Evolutionary conservation across 2,329 filamentous ascomycete genomes (phyloP).

Genomic region (Penicillium janthinellum): DNA sequence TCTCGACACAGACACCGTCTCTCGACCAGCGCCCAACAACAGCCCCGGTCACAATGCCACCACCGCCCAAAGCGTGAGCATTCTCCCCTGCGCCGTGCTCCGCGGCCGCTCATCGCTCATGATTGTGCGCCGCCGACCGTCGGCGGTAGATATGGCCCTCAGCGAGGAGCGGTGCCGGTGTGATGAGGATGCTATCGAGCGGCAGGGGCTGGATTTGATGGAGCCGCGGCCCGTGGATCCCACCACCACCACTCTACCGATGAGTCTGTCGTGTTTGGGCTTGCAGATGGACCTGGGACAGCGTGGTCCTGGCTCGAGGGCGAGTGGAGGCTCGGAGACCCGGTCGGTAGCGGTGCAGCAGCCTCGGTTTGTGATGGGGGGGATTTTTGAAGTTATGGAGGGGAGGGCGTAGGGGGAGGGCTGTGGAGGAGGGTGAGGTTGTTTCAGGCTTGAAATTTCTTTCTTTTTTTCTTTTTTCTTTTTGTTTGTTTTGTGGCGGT

Average conservation of each 20-base stretch:
- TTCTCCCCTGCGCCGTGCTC: conserved; percentile 31
- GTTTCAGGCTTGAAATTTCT: not conserved
- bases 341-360: conserved; percentile 16
- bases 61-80: conserved; percentile 18
- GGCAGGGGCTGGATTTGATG: conserved; percentile 46
- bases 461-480: not conserved
- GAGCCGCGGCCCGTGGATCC: conserved; percentile 49
- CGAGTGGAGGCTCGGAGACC: not conserved
- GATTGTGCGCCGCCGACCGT: conserved; percentile 45
- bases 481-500: not conserved
- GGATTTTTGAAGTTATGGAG: conserved; percentile 53
- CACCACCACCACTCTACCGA: conserved; percentile 22
- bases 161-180: conserved; percentile 47
- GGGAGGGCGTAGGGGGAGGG: conserved; percentile 32
- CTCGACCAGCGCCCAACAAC: not conserved
- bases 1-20: too few relatives aligned
- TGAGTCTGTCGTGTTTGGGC: conserved; percentile 8
- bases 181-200: conserved; percentile 41
- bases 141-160: conserved; percentile 47
- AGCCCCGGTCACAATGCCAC: not conserved
- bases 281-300: not conserved
- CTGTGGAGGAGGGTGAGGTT: not conserved
- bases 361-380: conserved; percentile 48
- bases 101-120: conserved; percentile 34
- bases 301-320: not conserved